These are phyloP conservation scores for Chytriomyces sp. DNA, from an alignment of 192 early-diverging fungal species.

Conservation along the genomic window DNA sequence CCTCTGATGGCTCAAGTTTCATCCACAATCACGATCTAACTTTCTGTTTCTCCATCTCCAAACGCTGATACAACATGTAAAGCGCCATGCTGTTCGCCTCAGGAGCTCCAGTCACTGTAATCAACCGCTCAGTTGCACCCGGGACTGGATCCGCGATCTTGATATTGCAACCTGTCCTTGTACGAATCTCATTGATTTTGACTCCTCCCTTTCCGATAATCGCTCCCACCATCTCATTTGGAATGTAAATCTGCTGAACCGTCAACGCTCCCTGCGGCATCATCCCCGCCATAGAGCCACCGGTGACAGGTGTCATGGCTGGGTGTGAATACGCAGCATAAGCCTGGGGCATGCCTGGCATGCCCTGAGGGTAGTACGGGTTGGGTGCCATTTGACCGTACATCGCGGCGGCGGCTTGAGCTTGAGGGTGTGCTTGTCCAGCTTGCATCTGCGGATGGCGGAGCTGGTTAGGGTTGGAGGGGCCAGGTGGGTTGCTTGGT, in stretches of 20 bases:
- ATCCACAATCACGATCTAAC: constrained; percentile 8
- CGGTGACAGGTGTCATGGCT: not conserved
- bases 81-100: constrained; percentile 90
- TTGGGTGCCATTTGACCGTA: constrained; percentile 20
- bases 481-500: too few species aligned
- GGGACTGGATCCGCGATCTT: constrained; percentile 83
- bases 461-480: too few species aligned
- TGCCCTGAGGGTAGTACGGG: constrained; percentile 3
- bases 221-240: constrained; percentile 94
- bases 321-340: not conserved
- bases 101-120: constrained; percentile 87
- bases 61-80: constrained; percentile 83
- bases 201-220: constrained; percentile 92
- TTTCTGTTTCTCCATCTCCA: constrained; percentile 75
- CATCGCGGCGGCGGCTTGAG: too few species aligned
- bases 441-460: not conserved
- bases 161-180: constrained; percentile 63
- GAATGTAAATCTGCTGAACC: constrained; percentile 88
- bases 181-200: constrained; percentile 58
- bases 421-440: not conserved
- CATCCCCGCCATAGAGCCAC: constrained; percentile 18
- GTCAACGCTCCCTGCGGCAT: constrained; percentile 38
- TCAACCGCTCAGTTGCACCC: constrained; percentile 81
- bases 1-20: too few species aligned
- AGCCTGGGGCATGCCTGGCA: not conserved